Conservation (phyloP, 768 basidiomycete genomes). For the Suillus tomentosus region DNA sequence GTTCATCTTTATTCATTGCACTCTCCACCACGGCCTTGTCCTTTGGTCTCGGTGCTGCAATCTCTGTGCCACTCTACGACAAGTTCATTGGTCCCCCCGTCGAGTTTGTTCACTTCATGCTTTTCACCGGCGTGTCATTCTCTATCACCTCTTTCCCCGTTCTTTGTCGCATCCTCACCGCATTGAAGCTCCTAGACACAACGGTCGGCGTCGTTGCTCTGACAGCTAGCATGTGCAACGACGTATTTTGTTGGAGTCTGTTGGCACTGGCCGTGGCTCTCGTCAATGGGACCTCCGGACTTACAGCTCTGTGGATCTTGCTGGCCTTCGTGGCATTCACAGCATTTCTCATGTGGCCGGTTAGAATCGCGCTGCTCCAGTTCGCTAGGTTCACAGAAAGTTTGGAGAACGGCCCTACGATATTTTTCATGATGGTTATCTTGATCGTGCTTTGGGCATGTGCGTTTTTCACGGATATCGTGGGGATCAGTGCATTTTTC, state of each 20-base stretch:
- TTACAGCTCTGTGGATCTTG: conserved; percentile 85
- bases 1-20: conserved; percentile 67
- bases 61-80: conserved; percentile 73
- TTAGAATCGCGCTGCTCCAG: conserved; percentile 63
- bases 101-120: conserved; percentile 85
- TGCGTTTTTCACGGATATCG: conserved; percentile 91
- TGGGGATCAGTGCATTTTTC: conserved; percentile 93
- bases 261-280: conserved; percentile 90
- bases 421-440: conserved; percentile 85
- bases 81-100: conserved; percentile 62
- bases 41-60: conserved; percentile 82
- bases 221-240: conserved; percentile 89
- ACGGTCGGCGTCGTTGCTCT: conserved; percentile 92
- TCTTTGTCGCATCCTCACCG: conserved; percentile 85
- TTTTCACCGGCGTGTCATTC: conserved; percentile 91
- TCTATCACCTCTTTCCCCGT: conserved; percentile 89
- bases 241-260: conserved; percentile 86
- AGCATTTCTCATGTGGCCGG: conserved; percentile 71
- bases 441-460: conserved; percentile 84
- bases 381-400: conserved; percentile 79
- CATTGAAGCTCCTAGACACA: conserved; percentile 88
- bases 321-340: conserved; percentile 81
- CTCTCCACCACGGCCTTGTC: conserved; percentile 83
- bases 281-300: conserved; percentile 81
- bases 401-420: conserved; percentile 76